phyloP scores from a whole-genome alignment of 306 rosid genomes.

The Vicia faba region DNA sequence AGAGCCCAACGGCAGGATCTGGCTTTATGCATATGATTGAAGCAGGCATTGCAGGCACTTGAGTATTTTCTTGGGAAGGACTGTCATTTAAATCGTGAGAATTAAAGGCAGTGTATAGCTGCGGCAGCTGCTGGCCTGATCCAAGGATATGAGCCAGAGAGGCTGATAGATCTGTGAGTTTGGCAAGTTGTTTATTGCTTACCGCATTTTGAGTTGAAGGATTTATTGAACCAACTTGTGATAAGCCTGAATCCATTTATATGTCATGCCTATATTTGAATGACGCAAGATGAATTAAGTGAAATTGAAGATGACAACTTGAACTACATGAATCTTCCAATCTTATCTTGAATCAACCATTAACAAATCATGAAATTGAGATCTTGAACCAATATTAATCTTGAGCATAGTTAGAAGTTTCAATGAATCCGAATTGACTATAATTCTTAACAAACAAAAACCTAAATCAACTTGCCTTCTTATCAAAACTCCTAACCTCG shows the following conservation, averaged over 20 bases:
- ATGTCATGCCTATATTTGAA: too few relatives aligned
- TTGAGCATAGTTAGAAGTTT: too few relatives aligned
- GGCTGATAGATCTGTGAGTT: conserved; percentile 68
- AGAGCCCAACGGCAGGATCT: conserved; percentile 51
- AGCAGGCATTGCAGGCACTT: conserved; percentile 52
- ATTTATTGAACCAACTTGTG: conserved; percentile 49
- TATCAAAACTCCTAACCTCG: too few relatives aligned
- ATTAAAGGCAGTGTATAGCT: conserved; percentile 71
- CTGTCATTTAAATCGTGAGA: conserved; percentile 49
- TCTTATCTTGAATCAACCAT: too few relatives aligned
- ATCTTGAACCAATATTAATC: too few relatives aligned
- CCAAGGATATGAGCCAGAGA: conserved; percentile 87
- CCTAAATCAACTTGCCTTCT: too few relatives aligned
- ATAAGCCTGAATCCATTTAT: conserved; percentile 54
- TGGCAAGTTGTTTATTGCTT: conserved; percentile 62
- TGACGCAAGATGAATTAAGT: too few relatives aligned
- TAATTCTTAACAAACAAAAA: too few relatives aligned
- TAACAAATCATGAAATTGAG: too few relatives aligned
- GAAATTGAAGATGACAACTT: too few relatives aligned
- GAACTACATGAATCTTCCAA: too few relatives aligned
- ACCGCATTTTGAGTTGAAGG: conserved; percentile 52
- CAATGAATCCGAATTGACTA: too few relatives aligned
- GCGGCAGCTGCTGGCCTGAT: conserved; percentile 73
- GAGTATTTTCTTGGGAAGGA: conserved; percentile 50
- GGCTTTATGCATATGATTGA: conserved; percentile 44